Conservation (phyloP, 129 eudicot genomes). For the Tagetes patula region DNA sequence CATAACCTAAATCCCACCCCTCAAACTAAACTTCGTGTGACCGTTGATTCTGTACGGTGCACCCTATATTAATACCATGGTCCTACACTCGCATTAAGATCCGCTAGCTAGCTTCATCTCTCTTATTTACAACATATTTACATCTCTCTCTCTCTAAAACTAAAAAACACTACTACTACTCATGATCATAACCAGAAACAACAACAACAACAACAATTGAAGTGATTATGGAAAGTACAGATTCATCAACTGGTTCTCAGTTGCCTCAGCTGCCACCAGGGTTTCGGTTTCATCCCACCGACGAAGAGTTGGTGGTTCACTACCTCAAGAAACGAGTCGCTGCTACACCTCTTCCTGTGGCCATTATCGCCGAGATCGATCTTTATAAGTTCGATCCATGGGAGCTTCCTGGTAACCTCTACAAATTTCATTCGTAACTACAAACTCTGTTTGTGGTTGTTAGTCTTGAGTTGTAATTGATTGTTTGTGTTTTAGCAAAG, state of each 20-base stretch:
- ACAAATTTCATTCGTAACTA: too few species aligned
- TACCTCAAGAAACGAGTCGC: slow-evolving; percentile 69
- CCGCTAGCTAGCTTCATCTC: too few species aligned
- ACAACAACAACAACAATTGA: background rate
- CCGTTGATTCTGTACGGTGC: slow-evolving; percentile 32
- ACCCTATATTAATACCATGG: slow-evolving; percentile 40
- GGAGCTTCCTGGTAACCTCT: slow-evolving; percentile 72
- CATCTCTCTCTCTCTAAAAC: background rate
- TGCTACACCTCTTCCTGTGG: slow-evolving; percentile 67
- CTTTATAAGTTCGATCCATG: slow-evolving; percentile 90
- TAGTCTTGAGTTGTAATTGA: background rate
- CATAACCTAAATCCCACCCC: slow-evolving; percentile 20
- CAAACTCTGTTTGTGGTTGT: background rate
- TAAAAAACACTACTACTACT: background rate
- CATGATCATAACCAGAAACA: background rate
- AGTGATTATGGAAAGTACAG: slow-evolving; percentile 66
- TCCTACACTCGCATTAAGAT: slow-evolving; percentile 27
- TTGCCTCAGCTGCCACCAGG: slow-evolving; percentile 94
- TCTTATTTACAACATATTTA: background rate
- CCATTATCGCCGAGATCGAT: slow-evolving; percentile 87
- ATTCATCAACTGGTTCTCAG: slow-evolving; percentile 66
- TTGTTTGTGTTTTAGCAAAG: slow-evolving; percentile 50
- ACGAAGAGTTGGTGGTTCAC: slow-evolving; percentile 86
- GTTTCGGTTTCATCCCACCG: slow-evolving; percentile 89
- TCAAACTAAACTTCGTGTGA: slow-evolving; percentile 17